These are phyloP conservation scores for Globisporangium alternatum DNA, from an alignment of 352 stramenopile species.

Conservation along the genomic window DNA sequence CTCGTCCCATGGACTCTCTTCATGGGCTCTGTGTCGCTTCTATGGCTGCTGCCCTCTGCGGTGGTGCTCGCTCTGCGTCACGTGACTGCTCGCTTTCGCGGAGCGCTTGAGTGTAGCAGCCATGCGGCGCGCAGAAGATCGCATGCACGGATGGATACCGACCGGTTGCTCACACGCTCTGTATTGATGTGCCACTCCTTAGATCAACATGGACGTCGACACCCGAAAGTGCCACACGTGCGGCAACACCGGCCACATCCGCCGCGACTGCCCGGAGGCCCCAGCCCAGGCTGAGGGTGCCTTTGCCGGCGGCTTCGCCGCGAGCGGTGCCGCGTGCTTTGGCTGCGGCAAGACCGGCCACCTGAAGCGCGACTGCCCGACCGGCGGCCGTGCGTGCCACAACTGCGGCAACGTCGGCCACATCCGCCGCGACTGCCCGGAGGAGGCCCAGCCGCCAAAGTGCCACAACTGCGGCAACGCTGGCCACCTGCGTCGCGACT, in stretches of 20 bases:
- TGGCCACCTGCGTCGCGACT: constrained; percentile 72
- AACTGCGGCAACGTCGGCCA: constrained; percentile 79
- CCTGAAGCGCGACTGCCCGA: constrained; percentile 82
- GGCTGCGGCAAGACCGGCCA: constrained; percentile 76
- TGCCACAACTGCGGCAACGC: constrained; percentile 79
- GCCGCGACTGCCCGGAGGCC: constrained; percentile 70
- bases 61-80: neutral
- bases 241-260: constrained; percentile 67
- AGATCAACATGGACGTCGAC: constrained; percentile 19
- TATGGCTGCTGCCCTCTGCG: neutral
- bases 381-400: constrained; percentile 66
- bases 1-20: neutral
- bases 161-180: constrained; percentile 3
- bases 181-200: too few relatives aligned
- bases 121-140: neutral
- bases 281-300: constrained; percentile 34
- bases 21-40: neutral
- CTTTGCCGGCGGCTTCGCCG: constrained; percentile 13
- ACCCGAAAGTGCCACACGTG: constrained; percentile 82
- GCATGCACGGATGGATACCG: neutral
- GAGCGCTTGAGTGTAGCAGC: neutral
- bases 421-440: constrained; percentile 76
- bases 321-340: constrained; percentile 55
- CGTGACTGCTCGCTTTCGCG: neutral
- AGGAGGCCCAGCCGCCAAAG: constrained; percentile 69